Evolutionary conservation across 352 stramenopile genomes (phyloP), one percentile per base, ranked within the genome.

Genomic region (Saprolegnia diclina): DNA sequence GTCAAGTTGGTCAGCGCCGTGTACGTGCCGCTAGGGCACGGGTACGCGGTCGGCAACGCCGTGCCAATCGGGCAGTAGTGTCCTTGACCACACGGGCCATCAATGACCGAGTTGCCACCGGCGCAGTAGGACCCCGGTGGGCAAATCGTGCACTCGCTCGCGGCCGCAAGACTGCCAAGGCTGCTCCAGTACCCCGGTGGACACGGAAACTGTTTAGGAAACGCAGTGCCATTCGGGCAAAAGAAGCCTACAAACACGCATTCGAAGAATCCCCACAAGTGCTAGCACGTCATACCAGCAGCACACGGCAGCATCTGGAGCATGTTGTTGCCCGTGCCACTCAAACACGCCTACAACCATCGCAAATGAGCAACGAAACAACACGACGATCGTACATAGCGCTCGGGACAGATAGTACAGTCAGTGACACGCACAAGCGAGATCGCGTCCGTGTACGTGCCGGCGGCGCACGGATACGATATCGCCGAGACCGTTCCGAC

Each of bases 21-120:
- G 77, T 87, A 97, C 2, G 79, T 95, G 19, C 92, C 92, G 4
- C 76, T 87, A 22, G 88, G 88, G 45, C 92, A 97, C 14, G 87
- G 89, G 45, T 84, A 95, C 46, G 83, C 77, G 6, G 77, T 88
- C 6, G 77, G 69, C 0, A 77, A 83, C 6, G 77, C 72, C 1
- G 92, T 96, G 16, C 78, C 81, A 18, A 94, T 74, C 13, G 89
- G 90, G 71, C 93, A 98, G 66, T 96, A 98, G 71, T 97, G 76
- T 0, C 93, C 93, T 0, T 87, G 57, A 42, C 79, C 81, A 69
- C 86, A 94, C 40, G 63, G 75, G 14, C 84, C 86, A 56, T 94
- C 86, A 38, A 92, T 81, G 50, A 77, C 83, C 1, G 80, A 83
- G 38, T 92, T 93, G 5, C 79, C 87, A 21, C 88, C 90, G 42